Base-by-base conservation (phyloP, 2,329 filamentous ascomycete genomes). In the Fusarium fracticaudum region DNA sequence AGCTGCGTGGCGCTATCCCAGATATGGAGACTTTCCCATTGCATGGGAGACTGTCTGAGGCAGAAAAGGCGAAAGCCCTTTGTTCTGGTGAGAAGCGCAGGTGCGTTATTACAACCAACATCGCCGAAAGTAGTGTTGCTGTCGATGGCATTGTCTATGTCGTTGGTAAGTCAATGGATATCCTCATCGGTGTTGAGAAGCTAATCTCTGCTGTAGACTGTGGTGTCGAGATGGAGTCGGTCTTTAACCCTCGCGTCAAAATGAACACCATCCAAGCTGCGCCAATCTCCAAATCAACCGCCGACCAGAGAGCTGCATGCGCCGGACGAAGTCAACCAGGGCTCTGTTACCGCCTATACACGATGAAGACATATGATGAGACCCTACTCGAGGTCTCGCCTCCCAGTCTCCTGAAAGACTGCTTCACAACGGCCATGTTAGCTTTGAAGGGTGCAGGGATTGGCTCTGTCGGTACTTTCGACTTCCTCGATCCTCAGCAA, bases 361-460 rank as follows among this genome's bases (percentile, higher is more conserved):
- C 20, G 18, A 22, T 10, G 8, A 4, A 10, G 44, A 29, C 12
- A 29, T 47, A 47, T 29, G 3, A 29, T 29, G 8, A 22, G 11
- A 3, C 5, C 17, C 13, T 26, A 3, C 5, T 8, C 24, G 1
- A 45, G 13, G 9, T 3, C 26, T 8, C 26, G 8, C 9, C 20
- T 31, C 5, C 20, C 45, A 8, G 4, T 8, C 8, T 0, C 10
- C 10, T 50, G 4, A n/a, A 17, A n/a, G 47, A 31, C 14, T 50
- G 47, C 7, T 12, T 33, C 47, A 6, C 4, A 17, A 17, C 47
- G 4, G 47, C 7, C 14, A 9, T 50, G 8, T 20, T 50, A 4
- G 29, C 47, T 50, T n/a, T 48, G 29, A 50, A 13, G 20, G n/a
- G 20, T 31, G 47, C 22, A n/a, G 29, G 10, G 5, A 9, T n/a